These are phyloP conservation scores for Diaporthe sp. DNA, from an alignment of 2,329 filamentous ascomycete genomes.

Conservation along the genomic window DNA sequence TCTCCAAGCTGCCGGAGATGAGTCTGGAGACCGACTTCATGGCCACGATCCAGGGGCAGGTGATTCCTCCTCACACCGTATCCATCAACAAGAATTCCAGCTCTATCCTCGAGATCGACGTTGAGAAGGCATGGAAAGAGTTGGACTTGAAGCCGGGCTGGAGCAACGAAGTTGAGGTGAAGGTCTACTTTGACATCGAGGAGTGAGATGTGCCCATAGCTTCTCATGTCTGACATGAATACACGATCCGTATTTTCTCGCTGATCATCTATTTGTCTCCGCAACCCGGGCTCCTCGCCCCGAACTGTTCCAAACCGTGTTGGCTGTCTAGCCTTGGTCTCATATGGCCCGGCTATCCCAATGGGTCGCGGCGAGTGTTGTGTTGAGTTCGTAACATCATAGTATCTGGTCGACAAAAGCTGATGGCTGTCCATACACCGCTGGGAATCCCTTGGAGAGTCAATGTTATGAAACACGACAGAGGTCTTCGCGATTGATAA, in stretches of 20 bases:
- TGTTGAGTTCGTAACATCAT: not conserved
- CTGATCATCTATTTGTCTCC: not conserved
- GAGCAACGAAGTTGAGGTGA: slow-evolving; percentile 84
- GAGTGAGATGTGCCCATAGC: slow-evolving; percentile 37
- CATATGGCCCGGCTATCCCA: not conserved
- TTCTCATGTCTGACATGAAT: not conserved
- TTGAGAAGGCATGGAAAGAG: slow-evolving; percentile 82
- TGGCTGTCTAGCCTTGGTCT: not conserved
- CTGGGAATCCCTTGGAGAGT: not conserved
- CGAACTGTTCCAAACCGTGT: not conserved
- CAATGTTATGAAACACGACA: not conserved
- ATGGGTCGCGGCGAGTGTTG: not conserved
- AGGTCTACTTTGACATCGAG: slow-evolving; percentile 67
- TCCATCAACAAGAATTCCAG: slow-evolving; percentile 64
- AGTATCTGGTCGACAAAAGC: not conserved
- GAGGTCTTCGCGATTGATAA: not conserved
- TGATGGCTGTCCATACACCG: not conserved
- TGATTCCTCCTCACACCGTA: slow-evolving; percentile 78
- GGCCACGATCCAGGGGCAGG: slow-evolving; percentile 78
- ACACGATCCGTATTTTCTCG: not conserved
- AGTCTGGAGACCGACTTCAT: slow-evolving; percentile 77
- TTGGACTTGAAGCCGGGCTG: slow-evolving; percentile 78
- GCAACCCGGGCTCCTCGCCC: accelerated
- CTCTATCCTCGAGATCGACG: slow-evolving; percentile 81
- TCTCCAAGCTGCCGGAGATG: slow-evolving; percentile 76